Conservation (phyloP, 306 rosid genomes). For the Lupinus albus region DNA sequence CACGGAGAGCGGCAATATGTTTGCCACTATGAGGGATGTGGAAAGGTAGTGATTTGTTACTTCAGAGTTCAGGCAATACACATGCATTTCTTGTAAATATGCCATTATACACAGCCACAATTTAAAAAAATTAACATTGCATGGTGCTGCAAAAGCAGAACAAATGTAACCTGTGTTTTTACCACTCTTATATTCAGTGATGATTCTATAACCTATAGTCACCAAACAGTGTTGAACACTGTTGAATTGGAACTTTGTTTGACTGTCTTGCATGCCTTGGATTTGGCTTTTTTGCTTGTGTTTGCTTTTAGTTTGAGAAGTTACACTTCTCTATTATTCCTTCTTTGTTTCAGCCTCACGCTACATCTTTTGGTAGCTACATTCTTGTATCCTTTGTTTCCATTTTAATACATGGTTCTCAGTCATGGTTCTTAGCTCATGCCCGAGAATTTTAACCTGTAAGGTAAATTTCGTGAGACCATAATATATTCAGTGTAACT, state of each 20-base stretch:
- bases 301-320: constrained; percentile 9
- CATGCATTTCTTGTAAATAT: constrained; percentile 1
- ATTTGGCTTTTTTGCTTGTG: background rate
- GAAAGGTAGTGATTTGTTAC: constrained; percentile 66
- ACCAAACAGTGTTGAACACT: constrained; percentile 1
- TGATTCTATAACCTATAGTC: background rate
- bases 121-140: background rate
- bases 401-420: background rate
- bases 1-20: constrained; percentile 94
- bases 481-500: background rate
- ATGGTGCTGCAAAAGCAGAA: constrained; percentile 22
- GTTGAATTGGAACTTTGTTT: background rate
- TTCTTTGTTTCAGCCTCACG: background rate
- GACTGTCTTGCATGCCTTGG: background rate
- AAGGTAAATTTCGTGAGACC: background rate
- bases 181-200: background rate
- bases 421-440: background rate
- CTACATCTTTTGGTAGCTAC: background rate
- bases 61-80: background rate
- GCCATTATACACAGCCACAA: background rate
- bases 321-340: background rate
- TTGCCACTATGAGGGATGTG: constrained; percentile 90
- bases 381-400: background rate
- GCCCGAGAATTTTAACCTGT: constrained; percentile 3
- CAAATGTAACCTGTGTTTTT: constrained; percentile 7